These are phyloP conservation scores for Cryptosporidium meleagridis DNA, from an alignment of 169 alveolate genomes.

Conservation along the genomic window DNA sequence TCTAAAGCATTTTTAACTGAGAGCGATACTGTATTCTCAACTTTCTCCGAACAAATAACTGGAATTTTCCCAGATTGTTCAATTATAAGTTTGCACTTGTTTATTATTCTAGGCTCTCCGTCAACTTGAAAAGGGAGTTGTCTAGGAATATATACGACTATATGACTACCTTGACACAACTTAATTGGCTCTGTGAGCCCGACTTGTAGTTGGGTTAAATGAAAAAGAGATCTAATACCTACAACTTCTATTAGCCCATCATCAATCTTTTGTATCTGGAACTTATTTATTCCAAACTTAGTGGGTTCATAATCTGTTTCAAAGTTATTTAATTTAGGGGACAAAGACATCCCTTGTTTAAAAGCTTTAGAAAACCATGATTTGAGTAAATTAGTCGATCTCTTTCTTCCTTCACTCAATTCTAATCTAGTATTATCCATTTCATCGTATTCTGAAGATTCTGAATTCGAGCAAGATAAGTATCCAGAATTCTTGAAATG, in stretches of 20 bases:
- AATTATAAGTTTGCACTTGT: constrained; percentile 40
- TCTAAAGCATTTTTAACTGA: constrained; percentile 59
- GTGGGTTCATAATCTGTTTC: background rate
- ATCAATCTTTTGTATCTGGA: constrained; percentile 78
- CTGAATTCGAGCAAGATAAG: constrained; percentile 1
- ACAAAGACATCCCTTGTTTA: background rate
- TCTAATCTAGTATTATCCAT: background rate
- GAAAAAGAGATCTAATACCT: constrained; percentile 82
- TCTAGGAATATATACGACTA: constrained; percentile 71
- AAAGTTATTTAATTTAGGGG: background rate
- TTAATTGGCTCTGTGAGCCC: constrained; percentile 80
- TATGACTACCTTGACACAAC: constrained; percentile 78
- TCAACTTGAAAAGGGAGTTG: constrained; percentile 79
- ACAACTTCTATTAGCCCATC: constrained; percentile 83
- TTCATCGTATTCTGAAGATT: constrained; percentile 19
- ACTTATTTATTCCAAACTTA: background rate
- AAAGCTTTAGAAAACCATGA: constrained; percentile 34
- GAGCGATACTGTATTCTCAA: constrained; percentile 38
- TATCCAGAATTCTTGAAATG: constrained; percentile 4
- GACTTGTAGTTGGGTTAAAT: constrained; percentile 82
- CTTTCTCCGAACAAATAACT: constrained; percentile 40
- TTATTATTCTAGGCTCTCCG: constrained; percentile 79
- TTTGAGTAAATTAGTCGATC: constrained; percentile 15
- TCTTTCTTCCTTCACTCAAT: constrained; percentile 4
- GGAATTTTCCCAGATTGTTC: constrained; percentile 49